Conservation (phyloP, 2,329 filamentous ascomycete species). For the Meredithiella fracta region DNA sequence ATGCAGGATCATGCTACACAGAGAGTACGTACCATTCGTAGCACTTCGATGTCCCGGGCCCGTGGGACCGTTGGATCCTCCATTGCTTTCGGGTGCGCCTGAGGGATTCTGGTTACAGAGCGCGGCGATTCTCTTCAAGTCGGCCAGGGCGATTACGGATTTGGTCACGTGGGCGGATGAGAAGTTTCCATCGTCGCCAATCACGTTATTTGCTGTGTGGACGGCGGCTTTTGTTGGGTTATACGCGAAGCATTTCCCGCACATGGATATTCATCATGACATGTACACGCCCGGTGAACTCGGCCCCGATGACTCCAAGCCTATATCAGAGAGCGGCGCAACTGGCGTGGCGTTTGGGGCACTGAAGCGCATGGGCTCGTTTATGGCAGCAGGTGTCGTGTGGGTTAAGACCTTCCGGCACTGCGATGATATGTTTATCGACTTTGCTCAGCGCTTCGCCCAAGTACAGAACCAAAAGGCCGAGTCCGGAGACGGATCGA, state of each 20-base stretch:
- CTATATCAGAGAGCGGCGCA: constrained; percentile 24
- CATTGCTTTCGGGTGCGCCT: constrained; percentile 12
- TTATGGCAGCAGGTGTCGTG: constrained; percentile 39
- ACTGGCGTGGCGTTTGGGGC: constrained; percentile 33
- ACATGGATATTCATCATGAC: constrained; percentile 45
- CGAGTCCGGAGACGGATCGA: constrained; percentile 18
- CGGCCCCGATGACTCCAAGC: constrained; percentile 10
- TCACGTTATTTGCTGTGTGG: constrained; percentile 51
- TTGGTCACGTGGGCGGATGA: constrained; percentile 45
- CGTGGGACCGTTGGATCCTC: constrained; percentile 37
- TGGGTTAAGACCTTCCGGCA: constrained; percentile 37
- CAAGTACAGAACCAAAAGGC: constrained; percentile 17
- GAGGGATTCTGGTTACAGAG: constrained; percentile 44
- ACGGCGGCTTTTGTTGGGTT: constrained; percentile 48
- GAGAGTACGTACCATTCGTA: constrained; percentile 19
- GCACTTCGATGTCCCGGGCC: constrained; percentile 28
- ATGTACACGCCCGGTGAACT: constrained; percentile 28
- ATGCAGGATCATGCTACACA: constrained; percentile 39
- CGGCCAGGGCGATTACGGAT: constrained; percentile 46
- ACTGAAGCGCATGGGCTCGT: constrained; percentile 33
- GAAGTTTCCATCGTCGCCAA: constrained; percentile 49
- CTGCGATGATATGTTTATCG: constrained; percentile 36
- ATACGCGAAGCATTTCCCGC: constrained; percentile 50
- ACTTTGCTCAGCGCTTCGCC: constrained; percentile 25
- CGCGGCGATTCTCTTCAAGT: constrained; percentile 44